Percentiles rank a stretch among this genome's conserved stretches.
Conservation (phyloP, 106 monocot genomes). For the Alisma plantagoaquatica region DNA sequence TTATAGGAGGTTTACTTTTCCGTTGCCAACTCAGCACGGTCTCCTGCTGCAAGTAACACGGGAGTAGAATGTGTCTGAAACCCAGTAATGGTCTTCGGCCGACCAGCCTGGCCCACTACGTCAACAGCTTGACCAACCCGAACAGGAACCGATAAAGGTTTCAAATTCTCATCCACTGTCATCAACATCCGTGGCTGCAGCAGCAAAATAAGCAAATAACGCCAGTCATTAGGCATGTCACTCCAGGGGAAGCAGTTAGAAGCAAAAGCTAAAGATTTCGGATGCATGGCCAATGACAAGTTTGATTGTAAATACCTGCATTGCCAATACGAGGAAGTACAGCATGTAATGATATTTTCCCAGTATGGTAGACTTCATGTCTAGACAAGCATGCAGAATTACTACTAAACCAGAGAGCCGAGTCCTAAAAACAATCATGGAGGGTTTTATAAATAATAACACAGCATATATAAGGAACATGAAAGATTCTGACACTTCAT, state of each 20-base stretch:
- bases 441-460: too few relatives aligned
- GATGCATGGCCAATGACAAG: too few relatives aligned
- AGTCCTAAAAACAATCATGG: too few relatives aligned
- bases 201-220: too few relatives aligned
- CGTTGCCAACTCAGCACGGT: slow-evolving; percentile 90
- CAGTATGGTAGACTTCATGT: slow-evolving; percentile 73
- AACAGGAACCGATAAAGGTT: slow-evolving; percentile 73
- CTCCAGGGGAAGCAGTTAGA: too few relatives aligned
- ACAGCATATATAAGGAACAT: too few relatives aligned
- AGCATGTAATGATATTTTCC: slow-evolving; percentile 96
- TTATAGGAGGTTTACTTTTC: too few relatives aligned
- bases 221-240: too few relatives aligned
- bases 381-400: slow-evolving; percentile 75
- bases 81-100: slow-evolving; percentile 91
- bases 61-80: slow-evolving; percentile 96
- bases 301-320: too few relatives aligned
- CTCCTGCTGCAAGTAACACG: slow-evolving; percentile 87
- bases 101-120: slow-evolving; percentile 93
- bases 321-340: slow-evolving; percentile 74
- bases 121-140: slow-evolving; percentile 95
- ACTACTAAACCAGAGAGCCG: slow-evolving; percentile 79
- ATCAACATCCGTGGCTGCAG: slow-evolving; percentile 91
- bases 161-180: slow-evolving; percentile 93
- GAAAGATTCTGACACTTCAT: too few relatives aligned
- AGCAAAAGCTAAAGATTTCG: too few relatives aligned